These are phyloP conservation scores for Phialophora tarda DNA, from an alignment of 2,329 filamentous ascomycete species.

Conservation along the genomic window DNA sequence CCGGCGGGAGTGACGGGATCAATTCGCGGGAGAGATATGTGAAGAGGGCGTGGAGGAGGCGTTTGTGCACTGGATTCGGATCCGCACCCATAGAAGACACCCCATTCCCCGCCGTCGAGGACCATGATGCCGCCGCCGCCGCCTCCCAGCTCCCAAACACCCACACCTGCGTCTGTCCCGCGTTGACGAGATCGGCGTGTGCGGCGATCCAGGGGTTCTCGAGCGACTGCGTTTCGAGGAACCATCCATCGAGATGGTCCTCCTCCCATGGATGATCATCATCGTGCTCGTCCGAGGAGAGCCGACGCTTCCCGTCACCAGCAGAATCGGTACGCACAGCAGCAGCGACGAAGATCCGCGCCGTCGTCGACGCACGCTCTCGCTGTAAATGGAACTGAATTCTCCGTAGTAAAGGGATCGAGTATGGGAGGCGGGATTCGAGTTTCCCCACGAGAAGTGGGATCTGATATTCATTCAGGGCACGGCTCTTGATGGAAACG, in stretches of 20 bases:
- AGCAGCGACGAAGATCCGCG: constrained; percentile 35
- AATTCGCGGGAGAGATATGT: constrained; percentile 26
- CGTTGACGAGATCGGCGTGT: constrained; percentile 48
- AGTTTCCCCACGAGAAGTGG: constrained; percentile 36
- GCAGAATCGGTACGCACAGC: background rate
- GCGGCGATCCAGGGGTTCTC: constrained; percentile 47
- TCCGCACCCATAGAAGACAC: background rate
- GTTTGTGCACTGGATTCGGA: constrained; percentile 6
- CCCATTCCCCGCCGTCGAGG: background rate
- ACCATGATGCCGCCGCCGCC: too few relatives aligned
- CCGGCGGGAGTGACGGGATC: constrained; percentile 25
- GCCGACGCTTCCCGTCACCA: too few relatives aligned
- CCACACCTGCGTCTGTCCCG: constrained; percentile 51
- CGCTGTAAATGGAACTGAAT: constrained; percentile 47
- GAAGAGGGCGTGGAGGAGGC: constrained; percentile 31
- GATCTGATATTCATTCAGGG: constrained; percentile 17
- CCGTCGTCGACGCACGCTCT: constrained; percentile 42
- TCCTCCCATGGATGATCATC: background rate
- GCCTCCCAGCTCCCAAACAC: constrained; percentile 50
- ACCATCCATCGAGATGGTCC: background rate
- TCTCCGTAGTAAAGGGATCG: constrained; percentile 46
- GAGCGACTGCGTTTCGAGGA: background rate
- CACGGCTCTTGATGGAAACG: constrained; percentile 9
- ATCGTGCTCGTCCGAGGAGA: background rate
- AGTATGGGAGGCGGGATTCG: constrained; percentile 46